phyloP scores from a whole-genome alignment of 495 filamentous ascomycete genomes.

The Pyrenula aspistea region DNA sequence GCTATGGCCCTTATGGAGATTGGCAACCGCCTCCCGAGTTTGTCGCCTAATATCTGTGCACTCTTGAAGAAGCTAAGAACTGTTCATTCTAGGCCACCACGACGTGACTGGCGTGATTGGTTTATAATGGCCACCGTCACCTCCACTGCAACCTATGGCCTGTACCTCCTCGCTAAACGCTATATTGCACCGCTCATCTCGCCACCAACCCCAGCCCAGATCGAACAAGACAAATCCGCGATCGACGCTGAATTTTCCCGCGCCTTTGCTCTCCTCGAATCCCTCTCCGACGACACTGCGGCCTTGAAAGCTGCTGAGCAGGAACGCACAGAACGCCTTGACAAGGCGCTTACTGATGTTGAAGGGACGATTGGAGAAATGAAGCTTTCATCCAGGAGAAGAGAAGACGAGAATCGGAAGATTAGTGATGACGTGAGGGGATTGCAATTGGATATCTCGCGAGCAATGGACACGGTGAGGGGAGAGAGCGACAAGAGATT shows the following conservation, averaged over 20 bases:
- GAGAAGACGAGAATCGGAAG: conserved; percentile 75
- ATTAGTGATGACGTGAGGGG: conserved; percentile 78
- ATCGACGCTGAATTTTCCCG: conserved; percentile 88
- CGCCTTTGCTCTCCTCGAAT: conserved; percentile 84
- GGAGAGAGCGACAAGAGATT: conserved; percentile 68
- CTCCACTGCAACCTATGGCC: conserved; percentile 70
- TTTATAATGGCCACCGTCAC: conserved; percentile 95
- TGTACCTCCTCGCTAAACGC: conserved; percentile 84
- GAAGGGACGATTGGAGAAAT: conserved; percentile 70
- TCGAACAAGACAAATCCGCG: conserved; percentile 82
- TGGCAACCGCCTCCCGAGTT: conserved; percentile 57
- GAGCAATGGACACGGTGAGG: conserved; percentile 76
- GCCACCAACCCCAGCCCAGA: conserved; percentile 82
- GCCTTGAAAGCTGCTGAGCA: conserved; percentile 75
- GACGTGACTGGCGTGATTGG: conserved; percentile 94
- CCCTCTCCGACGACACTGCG: conserved; percentile 79
- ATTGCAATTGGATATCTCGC: conserved; percentile 73
- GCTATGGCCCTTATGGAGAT: conserved; percentile 50
- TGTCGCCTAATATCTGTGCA: neutral
- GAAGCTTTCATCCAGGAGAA: conserved; percentile 61
- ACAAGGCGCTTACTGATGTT: conserved; percentile 70
- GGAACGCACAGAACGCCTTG: conserved; percentile 71
- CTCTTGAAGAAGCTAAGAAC: conserved; percentile 13
- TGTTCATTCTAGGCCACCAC: conserved; percentile 36
- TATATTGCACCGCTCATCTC: conserved; percentile 86